Evolutionary conservation across 192 early-diverging fungal species (phyloP), one percentile per base, ranked within the genome.

Genomic region (Coemansia sp.): DNA sequence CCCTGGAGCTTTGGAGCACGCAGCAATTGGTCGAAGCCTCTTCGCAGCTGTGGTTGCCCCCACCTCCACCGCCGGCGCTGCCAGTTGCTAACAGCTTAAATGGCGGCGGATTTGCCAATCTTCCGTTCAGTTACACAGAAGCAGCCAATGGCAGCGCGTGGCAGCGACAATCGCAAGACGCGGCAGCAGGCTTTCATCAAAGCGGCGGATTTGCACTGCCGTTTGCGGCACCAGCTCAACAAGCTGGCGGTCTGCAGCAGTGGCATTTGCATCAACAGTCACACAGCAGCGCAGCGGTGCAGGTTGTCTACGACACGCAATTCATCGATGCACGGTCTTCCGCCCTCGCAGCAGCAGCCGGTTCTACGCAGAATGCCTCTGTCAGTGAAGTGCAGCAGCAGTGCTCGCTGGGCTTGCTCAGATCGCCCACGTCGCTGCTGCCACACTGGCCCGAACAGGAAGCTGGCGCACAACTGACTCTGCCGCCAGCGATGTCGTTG

Each of bases 291-390:
- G 19, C 42, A 27, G 8, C 58, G 17, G 51, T 38, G 37, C 58
- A 56, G 40, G 35, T 58, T 37, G 37, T 64, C 29, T 56, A 42
- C 15, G 79, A 82, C 70, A 82, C 79, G n/a, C 59, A 42, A 27
- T 59, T 82, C 63, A 82, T 82, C n/a, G 79, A 82, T 37, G 79
- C 79, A 17, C 79, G 77, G 54, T 60, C 68, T 29, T 74, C 77
- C 40, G 64, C 71, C 31, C 45, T 43, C 31, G 65, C 43, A 15
- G 38, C 51, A 3, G 22, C 53, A 38, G 24, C 6, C 35, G 32
- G 7, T 35, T 35, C 32, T 35, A 35, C 32, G 32, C 32, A 35
- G 32, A 31, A 25, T n/a, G 29, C 29, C n/a, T 29, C 29, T 15
- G 51, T 27, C 17, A 54, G 22, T 31, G 14, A 15, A 14, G 29